Evolutionary conservation across 2,329 filamentous ascomycete genomes (phyloP).

Genomic region (Chaetomiaceae sp.): DNA sequence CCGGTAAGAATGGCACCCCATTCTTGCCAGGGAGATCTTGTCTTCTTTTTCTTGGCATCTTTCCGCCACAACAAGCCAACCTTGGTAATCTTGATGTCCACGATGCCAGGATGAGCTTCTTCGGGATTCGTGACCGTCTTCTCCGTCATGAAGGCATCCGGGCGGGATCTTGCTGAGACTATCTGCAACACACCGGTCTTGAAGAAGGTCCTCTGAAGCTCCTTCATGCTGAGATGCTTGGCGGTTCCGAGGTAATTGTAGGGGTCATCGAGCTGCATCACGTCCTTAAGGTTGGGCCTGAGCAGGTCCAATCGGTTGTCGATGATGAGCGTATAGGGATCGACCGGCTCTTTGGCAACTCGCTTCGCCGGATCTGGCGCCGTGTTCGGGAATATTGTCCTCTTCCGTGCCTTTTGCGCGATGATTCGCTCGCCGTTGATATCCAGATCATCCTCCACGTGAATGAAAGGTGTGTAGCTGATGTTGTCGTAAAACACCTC

Average conservation of each 20-base stretch:
- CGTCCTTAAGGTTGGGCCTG: constrained; percentile 82
- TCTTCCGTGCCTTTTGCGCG: constrained; percentile 66
- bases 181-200: constrained; percentile 91
- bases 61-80: constrained; percentile 94
- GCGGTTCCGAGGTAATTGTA: constrained; percentile 82
- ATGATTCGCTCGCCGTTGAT: constrained; percentile 69
- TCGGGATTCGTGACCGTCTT: constrained; percentile 78
- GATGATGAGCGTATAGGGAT: constrained; percentile 91
- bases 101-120: constrained; percentile 84
- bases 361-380: constrained; percentile 61
- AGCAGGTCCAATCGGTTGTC: constrained; percentile 81
- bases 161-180: constrained; percentile 85
- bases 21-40: constrained; percentile 95
- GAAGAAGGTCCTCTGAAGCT: constrained; percentile 83
- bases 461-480: constrained; percentile 95
- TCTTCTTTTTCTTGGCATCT: constrained; percentile 87
- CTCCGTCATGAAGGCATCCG: constrained; percentile 91
- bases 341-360: constrained; percentile 75
- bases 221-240: constrained; percentile 69
- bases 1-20: constrained; percentile 96
- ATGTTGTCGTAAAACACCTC: constrained; percentile 99
- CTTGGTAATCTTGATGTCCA: constrained; percentile 96
- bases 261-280: constrained; percentile 85
- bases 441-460: constrained; percentile 88
- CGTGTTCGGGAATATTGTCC: constrained; percentile 61